Evolutionary conservation across 169 alveolate genomes (phyloP).

Genomic region (Cryptosporidium canis): DNA sequence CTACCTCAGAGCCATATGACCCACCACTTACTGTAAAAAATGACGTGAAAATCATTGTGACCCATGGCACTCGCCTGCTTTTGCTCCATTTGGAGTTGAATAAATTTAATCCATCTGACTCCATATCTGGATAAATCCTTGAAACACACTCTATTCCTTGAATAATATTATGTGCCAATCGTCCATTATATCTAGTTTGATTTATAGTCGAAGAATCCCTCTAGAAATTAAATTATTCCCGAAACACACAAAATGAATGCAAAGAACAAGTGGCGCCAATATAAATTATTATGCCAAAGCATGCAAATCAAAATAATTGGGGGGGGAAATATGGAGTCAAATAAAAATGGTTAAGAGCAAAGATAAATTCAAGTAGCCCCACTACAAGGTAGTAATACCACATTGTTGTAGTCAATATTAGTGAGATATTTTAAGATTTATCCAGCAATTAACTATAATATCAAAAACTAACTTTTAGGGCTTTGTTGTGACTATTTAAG

Average conservation of each 20-base stretch:
- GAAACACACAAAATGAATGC: not conserved
- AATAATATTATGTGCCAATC: not conserved
- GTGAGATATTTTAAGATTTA: not conserved
- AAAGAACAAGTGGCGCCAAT: not conserved
- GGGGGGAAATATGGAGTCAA: not conserved
- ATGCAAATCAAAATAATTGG: not conserved
- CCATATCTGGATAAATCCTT: not conserved
- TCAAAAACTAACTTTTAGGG: not conserved
- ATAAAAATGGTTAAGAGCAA: not conserved
- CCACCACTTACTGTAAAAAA: slow-evolving; percentile 70
- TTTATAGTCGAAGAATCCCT: not conserved
- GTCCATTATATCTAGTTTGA: not conserved
- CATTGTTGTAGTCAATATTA: not conserved
- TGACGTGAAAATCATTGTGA: slow-evolving; percentile 30
- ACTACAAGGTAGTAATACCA: not conserved
- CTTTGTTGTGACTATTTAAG: slow-evolving; percentile 75
- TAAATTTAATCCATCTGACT: not conserved
- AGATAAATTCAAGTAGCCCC: not conserved
- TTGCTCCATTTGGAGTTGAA: not conserved
- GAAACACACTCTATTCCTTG: not conserved
- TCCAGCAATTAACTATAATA: not conserved
- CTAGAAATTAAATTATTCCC: not conserved
- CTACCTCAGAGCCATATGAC: slow-evolving; percentile 67
- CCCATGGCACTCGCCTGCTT: not conserved
- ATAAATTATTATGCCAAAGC: not conserved